phyloP scores from a whole-genome alignment of 1,139 yeast genomes.

The Magnusiomyces paraingens region DNA sequence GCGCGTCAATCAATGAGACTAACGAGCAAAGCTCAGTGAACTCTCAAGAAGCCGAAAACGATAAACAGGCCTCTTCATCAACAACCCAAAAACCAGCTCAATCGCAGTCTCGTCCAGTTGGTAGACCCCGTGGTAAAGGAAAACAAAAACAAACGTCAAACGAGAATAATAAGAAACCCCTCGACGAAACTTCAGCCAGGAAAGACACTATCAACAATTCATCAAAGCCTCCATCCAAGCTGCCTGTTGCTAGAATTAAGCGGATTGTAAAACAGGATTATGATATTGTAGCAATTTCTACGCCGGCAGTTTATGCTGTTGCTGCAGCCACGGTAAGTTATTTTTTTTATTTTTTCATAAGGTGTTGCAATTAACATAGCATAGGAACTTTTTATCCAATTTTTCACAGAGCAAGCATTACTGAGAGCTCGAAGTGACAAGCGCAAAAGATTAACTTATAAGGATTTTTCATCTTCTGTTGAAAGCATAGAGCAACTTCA shows the following conservation, averaged over 20 bases:
- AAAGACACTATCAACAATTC: too few species aligned
- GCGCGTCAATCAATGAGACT: too few species aligned
- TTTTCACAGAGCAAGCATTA: slow-evolving; percentile 73
- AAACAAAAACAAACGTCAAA: too few species aligned
- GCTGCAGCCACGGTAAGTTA: slow-evolving; percentile 66
- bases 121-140: too few species aligned
- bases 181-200: too few species aligned
- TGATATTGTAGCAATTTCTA: slow-evolving; percentile 69
- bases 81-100: too few species aligned
- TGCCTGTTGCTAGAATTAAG: slow-evolving; percentile 79
- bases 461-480: slow-evolving; percentile 72
- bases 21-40: too few species aligned
- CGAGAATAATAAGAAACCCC: too few species aligned
- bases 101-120: too few species aligned
- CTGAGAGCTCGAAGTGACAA: slow-evolving; percentile 61
- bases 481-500: slow-evolving; percentile 20
- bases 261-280: slow-evolving; percentile 81
- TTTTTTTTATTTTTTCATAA: not conserved
- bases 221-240: slow-evolving; percentile 5
- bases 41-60: too few species aligned
- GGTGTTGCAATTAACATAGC: not conserved
- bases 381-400: slow-evolving; percentile 59
- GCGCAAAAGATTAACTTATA: slow-evolving; percentile 64
- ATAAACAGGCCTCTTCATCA: too few species aligned
- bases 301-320: slow-evolving; percentile 72